Percentiles rank a stretch among this genome's conserved stretches.
Evolutionary conservation across 202 grass and related monocot genomes (phyloP).

Genomic region (Hordeum pubiflorum): DNA sequence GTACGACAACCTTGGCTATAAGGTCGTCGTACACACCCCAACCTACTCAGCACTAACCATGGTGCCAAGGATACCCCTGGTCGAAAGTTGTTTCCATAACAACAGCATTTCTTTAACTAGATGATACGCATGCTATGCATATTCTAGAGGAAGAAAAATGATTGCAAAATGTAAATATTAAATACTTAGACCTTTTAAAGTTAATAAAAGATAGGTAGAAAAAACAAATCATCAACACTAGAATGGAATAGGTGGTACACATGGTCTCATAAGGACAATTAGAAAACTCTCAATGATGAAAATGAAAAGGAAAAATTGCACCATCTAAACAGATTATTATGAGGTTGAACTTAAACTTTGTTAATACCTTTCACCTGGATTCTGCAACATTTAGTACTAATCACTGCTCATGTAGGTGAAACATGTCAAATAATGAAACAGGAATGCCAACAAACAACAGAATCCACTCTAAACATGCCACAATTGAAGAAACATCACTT

Average conservation of each 20-base stretch:
- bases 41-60: too few relatives aligned
- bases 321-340: neutral
- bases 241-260: neutral
- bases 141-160: neutral
- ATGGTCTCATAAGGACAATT: neutral
- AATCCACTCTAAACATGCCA: neutral
- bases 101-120: too few relatives aligned
- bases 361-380: neutral
- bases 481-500: neutral
- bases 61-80: too few relatives aligned
- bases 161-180: neutral
- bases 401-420: neutral
- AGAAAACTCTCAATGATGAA: neutral
- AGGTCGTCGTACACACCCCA: too few relatives aligned
- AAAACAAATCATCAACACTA: constrained; percentile 1
- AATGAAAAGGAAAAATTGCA: neutral
- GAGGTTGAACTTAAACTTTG: neutral
- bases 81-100: too few relatives aligned
- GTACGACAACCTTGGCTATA: too few relatives aligned
- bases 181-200: neutral
- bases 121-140: too few relatives aligned
- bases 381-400: neutral
- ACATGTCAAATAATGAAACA: neutral
- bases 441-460: neutral
- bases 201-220: neutral